Evolutionary conservation across 2,329 filamentous ascomycete species (phyloP), one percentile per base, ranked within the genome.

Genomic region (Trichoderma koningiopsis): DNA sequence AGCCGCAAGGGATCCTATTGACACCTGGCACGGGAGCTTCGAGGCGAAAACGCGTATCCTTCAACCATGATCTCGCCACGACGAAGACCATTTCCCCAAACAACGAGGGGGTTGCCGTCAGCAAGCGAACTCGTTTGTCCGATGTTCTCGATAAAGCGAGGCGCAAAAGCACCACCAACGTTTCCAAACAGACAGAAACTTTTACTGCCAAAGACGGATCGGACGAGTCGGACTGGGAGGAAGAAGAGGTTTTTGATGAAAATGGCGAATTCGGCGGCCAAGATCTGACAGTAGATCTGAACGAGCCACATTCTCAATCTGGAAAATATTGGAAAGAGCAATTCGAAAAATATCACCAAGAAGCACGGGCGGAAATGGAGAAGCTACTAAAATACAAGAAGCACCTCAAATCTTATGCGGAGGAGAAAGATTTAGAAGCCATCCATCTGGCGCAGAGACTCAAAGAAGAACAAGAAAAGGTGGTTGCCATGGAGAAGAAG

Each of bases 301-400:
- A 91, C 71, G 89, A 92, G 74, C 92, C 92, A 7, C 87, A 89
- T 72, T 93, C 91, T 2, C 87, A 91, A 70, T 93, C 91, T 4
- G 92, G 91, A 7, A 89, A 87, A 74, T 94, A 92, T 79, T 95
- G 92, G 92, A 94, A 94, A 79, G 85, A 87, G 29, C 88, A 93
- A 75, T 94, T 92, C 74, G 86, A 92, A 73, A 86, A 85, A 67
- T 95, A 94, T 75, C 89, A 92, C 60, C 84, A 88, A 56, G 90
- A 91, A 71, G 92, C 91, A 72, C 88, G 88, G 77, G 85, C 84
- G 55, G 91, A 94, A 78, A 90, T 94, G 84, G 89, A 89, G 81
- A 92, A 91, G 81, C 83, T 95, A 75, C 86, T 94, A 76, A 88
- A 88, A 76, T 94, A 94, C 83, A 93, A 94, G 82, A 88, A 92